Evolutionary conservation across 768 basidiomycete species (phyloP).

Genomic region (Lentinula raphanica): DNA sequence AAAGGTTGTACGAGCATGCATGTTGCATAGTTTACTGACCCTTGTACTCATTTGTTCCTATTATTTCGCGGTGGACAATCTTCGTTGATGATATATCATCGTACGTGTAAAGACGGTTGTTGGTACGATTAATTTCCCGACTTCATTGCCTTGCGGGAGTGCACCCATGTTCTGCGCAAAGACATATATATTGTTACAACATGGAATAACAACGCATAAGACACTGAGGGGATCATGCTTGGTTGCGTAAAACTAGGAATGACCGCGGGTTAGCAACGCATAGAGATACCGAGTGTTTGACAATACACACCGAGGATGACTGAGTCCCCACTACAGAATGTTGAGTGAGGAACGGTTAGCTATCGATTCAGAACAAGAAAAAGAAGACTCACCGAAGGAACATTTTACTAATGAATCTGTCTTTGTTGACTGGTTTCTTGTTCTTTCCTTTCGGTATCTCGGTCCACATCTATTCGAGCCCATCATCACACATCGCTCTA

Average conservation of each 20-base stretch:
- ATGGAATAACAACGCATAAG: not conserved
- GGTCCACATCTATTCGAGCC: slow-evolving; percentile 85
- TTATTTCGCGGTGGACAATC: too few species aligned
- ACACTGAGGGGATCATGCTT: slow-evolving; percentile 42
- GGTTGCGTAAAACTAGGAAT: slow-evolving; percentile 65
- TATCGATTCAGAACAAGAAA: not conserved
- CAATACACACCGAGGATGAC: slow-evolving; percentile 84
- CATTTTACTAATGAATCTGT: slow-evolving; percentile 99
- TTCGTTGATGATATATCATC: too few species aligned
- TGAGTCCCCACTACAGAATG: slow-evolving; percentile 75
- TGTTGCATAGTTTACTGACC: not conserved
- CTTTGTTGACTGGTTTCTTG: slow-evolving; percentile 98
- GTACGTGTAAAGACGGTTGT: too few species aligned
- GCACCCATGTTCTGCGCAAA: not conserved
- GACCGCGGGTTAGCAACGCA: slow-evolving; percentile 26
- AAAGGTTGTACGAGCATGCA: not conserved
- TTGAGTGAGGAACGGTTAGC: slow-evolving; percentile 7
- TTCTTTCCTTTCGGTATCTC: slow-evolving; percentile 97
- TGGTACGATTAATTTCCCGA: too few species aligned
- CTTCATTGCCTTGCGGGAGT: not conserved
- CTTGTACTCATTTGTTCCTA: not conserved
- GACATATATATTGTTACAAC: not conserved
- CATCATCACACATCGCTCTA: not conserved
- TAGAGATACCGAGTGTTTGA: slow-evolving; percentile 17
- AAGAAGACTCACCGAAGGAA: slow-evolving; percentile 67